A percentile compares a stretch with the other conserved stretches of the same genome.
phyloP scores from a whole-genome alignment of 2,329 filamentous ascomycete genomes.

The Periconia sp. region DNA sequence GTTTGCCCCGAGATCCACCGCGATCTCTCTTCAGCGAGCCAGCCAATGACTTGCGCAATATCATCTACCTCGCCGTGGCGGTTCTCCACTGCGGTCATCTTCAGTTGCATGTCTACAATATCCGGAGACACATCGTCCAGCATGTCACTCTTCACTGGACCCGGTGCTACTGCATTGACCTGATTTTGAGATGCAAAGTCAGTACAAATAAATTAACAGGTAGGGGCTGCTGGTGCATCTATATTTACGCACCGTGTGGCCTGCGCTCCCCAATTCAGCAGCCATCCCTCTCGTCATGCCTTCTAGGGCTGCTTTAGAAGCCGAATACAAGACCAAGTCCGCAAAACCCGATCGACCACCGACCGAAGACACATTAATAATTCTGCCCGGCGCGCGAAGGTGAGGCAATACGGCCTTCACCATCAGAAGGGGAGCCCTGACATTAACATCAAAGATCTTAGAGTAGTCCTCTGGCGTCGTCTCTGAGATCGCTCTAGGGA shows the following conservation, averaged over 20 bases:
- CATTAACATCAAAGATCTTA: slow-evolving; percentile 59
- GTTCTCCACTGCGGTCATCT: slow-evolving; percentile 52
- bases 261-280: slow-evolving; percentile 57
- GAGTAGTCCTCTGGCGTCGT: slow-evolving; percentile 54
- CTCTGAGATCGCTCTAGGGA: slow-evolving; percentile 28
- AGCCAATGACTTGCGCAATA: slow-evolving; percentile 59
- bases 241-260: slow-evolving; percentile 45
- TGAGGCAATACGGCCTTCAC: slow-evolving; percentile 57
- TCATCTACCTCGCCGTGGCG: slow-evolving; percentile 45
- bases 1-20: slow-evolving; percentile 54
- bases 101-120: slow-evolving; percentile 53
- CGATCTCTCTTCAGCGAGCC: slow-evolving; percentile 53
- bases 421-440: slow-evolving; percentile 57
- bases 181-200: neutral
- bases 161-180: slow-evolving; percentile 63
- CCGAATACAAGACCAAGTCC: slow-evolving; percentile 54
- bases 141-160: slow-evolving; percentile 62
- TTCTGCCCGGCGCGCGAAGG: slow-evolving; percentile 51
- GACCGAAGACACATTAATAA: slow-evolving; percentile 63
- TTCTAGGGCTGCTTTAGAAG: slow-evolving; percentile 63
- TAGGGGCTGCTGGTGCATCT: neutral
- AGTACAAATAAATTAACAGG: neutral
- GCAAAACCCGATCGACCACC: slow-evolving; percentile 52
- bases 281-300: slow-evolving; percentile 62
- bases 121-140: slow-evolving; percentile 55